phyloP scores from a whole-genome alignment of 2,329 filamentous ascomycete species.

The Aspergillus eucalypticola region DNA sequence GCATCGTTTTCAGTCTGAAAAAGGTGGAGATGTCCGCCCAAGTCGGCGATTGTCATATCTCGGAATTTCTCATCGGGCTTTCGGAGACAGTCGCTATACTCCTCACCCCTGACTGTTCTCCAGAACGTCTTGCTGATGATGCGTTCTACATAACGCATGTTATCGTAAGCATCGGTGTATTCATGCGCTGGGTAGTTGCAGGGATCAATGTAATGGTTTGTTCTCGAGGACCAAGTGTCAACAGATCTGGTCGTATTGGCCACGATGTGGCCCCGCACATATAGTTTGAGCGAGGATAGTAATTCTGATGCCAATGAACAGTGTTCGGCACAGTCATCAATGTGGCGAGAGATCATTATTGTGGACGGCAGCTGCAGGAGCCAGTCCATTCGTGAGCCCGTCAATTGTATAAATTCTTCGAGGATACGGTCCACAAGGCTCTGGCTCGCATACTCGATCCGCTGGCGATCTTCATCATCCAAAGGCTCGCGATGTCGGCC shows the following conservation, averaged over 20 bases:
- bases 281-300: conserved; percentile 31
- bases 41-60: conserved; percentile 9
- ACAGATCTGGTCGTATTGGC: conserved; percentile 3
- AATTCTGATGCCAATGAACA: conserved; percentile 21
- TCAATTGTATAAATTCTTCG: conserved; percentile 33
- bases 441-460: conserved; percentile 60
- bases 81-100: background rate
- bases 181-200: conserved; percentile 9
- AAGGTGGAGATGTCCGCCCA: conserved; percentile 11
- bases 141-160: conserved; percentile 14
- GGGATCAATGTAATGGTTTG: background rate
- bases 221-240: conserved; percentile 4
- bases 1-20: conserved; percentile 14
- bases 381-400: conserved; percentile 42
- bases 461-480: conserved; percentile 58
- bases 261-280: conserved; percentile 33
- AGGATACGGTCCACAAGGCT: conserved; percentile 53
- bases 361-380: conserved; percentile 32
- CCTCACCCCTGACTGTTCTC: conserved; percentile 4
- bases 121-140: conserved; percentile 20
- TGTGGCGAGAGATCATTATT: conserved; percentile 28
- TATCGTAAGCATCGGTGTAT: conserved; percentile 5
- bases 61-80: background rate
- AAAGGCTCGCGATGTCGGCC: conserved; percentile 52
- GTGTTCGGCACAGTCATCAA: conserved; percentile 15